These are phyloP conservation scores for Sporothrix variecibatus DNA, from an alignment of 2,329 filamentous ascomycete genomes.

Conservation along the genomic window DNA sequence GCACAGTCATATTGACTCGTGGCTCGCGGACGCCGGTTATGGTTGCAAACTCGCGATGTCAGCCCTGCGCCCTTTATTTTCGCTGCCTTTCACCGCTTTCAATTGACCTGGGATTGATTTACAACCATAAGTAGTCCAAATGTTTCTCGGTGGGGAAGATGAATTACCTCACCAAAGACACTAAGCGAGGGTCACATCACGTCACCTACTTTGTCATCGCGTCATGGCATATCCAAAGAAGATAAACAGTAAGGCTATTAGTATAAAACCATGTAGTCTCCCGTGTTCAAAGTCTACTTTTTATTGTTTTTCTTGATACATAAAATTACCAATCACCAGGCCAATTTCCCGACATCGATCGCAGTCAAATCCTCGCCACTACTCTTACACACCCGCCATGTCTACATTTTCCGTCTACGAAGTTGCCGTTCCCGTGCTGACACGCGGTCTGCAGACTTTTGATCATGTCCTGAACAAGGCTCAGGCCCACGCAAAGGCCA, in stretches of 20 bases:
- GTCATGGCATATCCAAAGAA: neutral
- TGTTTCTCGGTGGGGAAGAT: neutral
- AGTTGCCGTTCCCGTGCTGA: slow-evolving; percentile 34
- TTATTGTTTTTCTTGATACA: no score
- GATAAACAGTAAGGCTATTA: no score
- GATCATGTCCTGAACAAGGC: slow-evolving; percentile 39
- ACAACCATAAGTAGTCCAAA: neutral
- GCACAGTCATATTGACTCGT: neutral
- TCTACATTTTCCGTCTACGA: slow-evolving; percentile 37
- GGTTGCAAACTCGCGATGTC: neutral
- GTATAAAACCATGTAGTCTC: no score
- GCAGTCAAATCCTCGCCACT: neutral
- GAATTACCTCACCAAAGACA: neutral
- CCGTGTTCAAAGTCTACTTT: no score
- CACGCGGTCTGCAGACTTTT: slow-evolving; percentile 34
- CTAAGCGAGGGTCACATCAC: neutral
- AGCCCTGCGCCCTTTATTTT: neutral
- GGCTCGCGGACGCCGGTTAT: neutral
- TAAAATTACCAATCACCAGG: no score
- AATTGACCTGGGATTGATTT: neutral
- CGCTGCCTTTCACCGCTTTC: neutral
- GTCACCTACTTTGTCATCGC: neutral
- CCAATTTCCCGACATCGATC: no score
- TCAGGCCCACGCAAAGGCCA: slow-evolving; percentile 36
- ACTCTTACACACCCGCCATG: slow-evolving; percentile 32